Evolutionary conservation across 208 protist genomes (phyloP).

Genomic region (Lotmaria passim): DNA sequence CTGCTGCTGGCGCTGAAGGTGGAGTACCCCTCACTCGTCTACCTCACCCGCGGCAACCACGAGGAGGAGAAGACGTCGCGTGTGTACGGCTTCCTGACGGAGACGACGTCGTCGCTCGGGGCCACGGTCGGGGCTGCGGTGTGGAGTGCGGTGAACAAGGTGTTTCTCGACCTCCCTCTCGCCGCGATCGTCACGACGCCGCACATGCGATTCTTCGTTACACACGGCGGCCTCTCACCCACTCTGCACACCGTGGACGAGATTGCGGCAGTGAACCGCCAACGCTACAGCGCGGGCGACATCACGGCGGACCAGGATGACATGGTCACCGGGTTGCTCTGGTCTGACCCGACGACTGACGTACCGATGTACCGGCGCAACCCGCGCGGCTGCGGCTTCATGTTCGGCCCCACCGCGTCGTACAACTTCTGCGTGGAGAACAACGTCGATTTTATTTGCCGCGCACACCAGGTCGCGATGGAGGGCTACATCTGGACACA

Average conservation of each 20-base stretch:
- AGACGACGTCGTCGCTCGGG: conserved; percentile 51
- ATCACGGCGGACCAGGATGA: conserved; percentile 96
- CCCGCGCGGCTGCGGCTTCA: conserved; percentile 97
- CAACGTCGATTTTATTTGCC: conserved; percentile 95
- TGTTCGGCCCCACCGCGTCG: conserved; percentile 96
- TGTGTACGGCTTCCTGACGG: conserved; percentile 71
- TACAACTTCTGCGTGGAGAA: conserved; percentile 96
- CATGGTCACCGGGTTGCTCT: conserved; percentile 98
- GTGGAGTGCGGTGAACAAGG: conserved; percentile 75
- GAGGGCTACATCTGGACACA: conserved; percentile 84
- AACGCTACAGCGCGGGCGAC: conserved; percentile 46
- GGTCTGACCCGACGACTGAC: conserved; percentile 96
- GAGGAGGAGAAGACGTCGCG: conserved; percentile 79
- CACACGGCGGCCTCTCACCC: conserved; percentile 97
- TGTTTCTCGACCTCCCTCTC: conserved; percentile 81
- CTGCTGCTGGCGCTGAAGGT: conserved; percentile 89
- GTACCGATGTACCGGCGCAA: conserved; percentile 94
- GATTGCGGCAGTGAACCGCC: conserved; percentile 42
- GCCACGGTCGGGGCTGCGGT: conserved; percentile 44
- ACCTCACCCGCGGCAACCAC: conserved; percentile 90
- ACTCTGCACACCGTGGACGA: conserved; percentile 48
- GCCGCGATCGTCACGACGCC: conserved; percentile 76
- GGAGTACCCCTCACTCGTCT: conserved; percentile 75
- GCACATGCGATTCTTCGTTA: conserved; percentile 95
- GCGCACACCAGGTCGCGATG: conserved; percentile 93